Percentiles rank a stretch among this genome's conserved stretches.
phyloP scores from a whole-genome alignment of 1,284 basidiomycete species.

The Bjerkandera adusta region DNA sequence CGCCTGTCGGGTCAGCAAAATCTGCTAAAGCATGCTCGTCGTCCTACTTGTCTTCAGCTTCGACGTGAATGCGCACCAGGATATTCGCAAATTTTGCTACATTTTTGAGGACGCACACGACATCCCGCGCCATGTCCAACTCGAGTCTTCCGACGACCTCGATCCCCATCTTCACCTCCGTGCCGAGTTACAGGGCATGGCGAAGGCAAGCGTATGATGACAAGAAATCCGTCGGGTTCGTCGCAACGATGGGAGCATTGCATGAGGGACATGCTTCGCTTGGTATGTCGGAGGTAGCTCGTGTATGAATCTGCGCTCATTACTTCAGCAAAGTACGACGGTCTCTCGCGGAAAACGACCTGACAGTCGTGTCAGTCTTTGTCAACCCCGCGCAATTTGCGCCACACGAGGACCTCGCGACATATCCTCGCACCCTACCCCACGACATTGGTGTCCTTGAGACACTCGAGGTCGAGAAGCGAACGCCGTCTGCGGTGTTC shows the following conservation, averaged over 20 bases:
- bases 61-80: background rate
- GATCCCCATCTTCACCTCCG: slow-evolving; percentile 78
- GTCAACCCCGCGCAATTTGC: slow-evolving; percentile 99
- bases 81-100: background rate
- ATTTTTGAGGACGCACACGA: background rate
- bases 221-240: slow-evolving; percentile 80
- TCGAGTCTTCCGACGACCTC: slow-evolving; percentile 41
- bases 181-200: slow-evolving; percentile 78
- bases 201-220: slow-evolving; percentile 58
- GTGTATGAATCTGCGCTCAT: slow-evolving; percentile 5
- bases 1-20: background rate
- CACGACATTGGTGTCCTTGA: slow-evolving; percentile 57
- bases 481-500: slow-evolving; percentile 72
- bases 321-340: slow-evolving; percentile 46
- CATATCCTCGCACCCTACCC: slow-evolving; percentile 86
- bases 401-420: slow-evolving; percentile 89
- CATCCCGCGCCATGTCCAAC: slow-evolving; percentile 16
- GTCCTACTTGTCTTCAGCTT: background rate
- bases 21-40: background rate
- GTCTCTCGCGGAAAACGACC: slow-evolving; percentile 78
- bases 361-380: slow-evolving; percentile 94
- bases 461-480: slow-evolving; percentile 27
- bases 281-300: slow-evolving; percentile 47
- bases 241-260: slow-evolving; percentile 97
- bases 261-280: slow-evolving; percentile 93